Conservation (phyloP, 139 green algal genomes). For the Coelastrella sp. region DNA sequence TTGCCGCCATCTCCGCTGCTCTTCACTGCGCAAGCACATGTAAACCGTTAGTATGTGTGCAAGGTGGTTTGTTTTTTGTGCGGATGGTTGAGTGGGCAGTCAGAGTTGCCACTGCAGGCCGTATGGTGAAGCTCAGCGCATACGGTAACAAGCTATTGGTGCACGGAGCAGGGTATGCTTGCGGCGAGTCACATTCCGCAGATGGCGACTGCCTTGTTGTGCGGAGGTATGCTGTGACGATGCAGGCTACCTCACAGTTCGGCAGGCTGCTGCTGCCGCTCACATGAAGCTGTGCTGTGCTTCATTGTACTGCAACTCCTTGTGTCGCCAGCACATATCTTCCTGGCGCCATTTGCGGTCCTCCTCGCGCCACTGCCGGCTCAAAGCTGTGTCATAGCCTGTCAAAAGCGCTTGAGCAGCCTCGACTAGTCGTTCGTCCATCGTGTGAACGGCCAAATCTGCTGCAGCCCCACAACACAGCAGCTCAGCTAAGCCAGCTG, state of each 20-base stretch:
- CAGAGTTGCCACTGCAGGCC: no score
- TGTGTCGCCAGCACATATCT: slow-evolving; percentile 60
- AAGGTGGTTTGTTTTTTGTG: no score
- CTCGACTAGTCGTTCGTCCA: slow-evolving; percentile 47
- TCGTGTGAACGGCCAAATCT: background rate
- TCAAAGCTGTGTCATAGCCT: slow-evolving; percentile 65
- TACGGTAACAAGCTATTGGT: no score
- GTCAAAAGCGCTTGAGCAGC: slow-evolving; percentile 65
- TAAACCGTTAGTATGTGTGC: background rate
- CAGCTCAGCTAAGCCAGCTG: no score
- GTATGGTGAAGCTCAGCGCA: no score
- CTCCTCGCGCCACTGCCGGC: slow-evolving; percentile 63
- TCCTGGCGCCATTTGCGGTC: slow-evolving; percentile 70
- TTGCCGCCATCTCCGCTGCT: slow-evolving; percentile 59
- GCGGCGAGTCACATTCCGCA: no score
- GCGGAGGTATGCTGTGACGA: no score
- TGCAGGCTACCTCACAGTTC: no score
- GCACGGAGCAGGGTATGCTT: no score
- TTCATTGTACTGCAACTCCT: slow-evolving; percentile 48
- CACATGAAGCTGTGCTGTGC: slow-evolving; percentile 24
- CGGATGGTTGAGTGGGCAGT: no score
- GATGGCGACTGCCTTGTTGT: no score
- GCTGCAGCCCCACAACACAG: no score
- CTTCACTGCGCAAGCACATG: slow-evolving; percentile 41
- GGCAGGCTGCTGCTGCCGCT: background rate